Base-by-base conservation (phyloP, 495 filamentous ascomycete species). In the Aspergillus steynii region DNA sequence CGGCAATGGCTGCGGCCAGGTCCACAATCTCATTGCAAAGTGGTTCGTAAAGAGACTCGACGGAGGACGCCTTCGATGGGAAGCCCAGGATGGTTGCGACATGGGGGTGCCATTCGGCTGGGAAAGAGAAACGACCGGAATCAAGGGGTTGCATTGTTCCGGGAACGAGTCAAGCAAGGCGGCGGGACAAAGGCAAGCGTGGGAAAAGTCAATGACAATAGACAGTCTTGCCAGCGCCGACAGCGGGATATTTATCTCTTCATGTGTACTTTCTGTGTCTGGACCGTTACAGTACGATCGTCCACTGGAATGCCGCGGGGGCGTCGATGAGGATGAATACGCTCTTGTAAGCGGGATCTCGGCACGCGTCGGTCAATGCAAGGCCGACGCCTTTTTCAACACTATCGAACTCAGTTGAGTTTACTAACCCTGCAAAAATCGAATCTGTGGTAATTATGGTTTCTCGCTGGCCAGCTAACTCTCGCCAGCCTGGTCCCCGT, bases 61-160 rank as follows among this genome's bases (percentile, higher is more conserved):
- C 57, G 9, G 60, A 48, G 5, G 67, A 69, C 14, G 49, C 59
- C 10, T 50, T 58, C 14, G 67, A 69, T 15, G 67, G 67, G 42
- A 69, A 69, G 1, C 67, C 64, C 8, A 69, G 60, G 15, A 69
- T 65, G 5, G 67, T 67, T 7, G 67, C 67, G 51, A 60, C 50
- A 53, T 69, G 67, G 2, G 31, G 65, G 5, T 67, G 55, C 25
- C 54, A 63, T 58, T 69, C 67, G 25, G 62, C 56, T 2, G 65
- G 67, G n/a, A 69, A 65, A 42, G 61, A 28, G 52, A 64, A 69
- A 15, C 37, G 46, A 8, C 62, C 60, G 34, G 48, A 27, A 29
- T 64, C 60, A 28, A 59, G n/a, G 28, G 20, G 56, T 15, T 20
- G 29, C 51, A 32, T 60, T 32, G 25, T 47, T 26, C 53, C 27